Conservation (phyloP, 1,139 yeast genomes). For the Wickerhamiella infanticola region DNA sequence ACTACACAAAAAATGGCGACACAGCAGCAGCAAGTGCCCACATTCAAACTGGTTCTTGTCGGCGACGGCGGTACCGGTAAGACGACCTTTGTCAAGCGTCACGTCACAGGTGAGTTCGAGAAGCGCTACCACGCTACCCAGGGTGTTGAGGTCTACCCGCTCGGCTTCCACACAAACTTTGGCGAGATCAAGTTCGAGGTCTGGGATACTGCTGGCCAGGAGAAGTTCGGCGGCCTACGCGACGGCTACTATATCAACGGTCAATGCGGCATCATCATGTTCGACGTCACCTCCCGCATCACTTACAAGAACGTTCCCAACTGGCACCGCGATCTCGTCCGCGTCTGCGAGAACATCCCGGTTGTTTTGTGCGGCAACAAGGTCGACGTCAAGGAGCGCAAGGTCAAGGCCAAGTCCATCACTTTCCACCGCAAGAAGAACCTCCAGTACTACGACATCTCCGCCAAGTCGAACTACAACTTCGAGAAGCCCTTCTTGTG, state of each 20-base stretch:
- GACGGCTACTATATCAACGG: slow-evolving; percentile 99
- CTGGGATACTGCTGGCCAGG: slow-evolving; percentile 99
- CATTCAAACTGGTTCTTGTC: slow-evolving; percentile 92
- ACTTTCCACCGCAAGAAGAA: slow-evolving; percentile 99
- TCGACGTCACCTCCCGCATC: slow-evolving; percentile 98
- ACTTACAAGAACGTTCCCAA: slow-evolving; percentile 99
- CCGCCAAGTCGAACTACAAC: slow-evolving; percentile 99
- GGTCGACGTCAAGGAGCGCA: slow-evolving; percentile 98
- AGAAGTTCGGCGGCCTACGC: slow-evolving; percentile 98
- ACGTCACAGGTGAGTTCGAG: slow-evolving; percentile 98
- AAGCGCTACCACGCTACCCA: slow-evolving; percentile 97
- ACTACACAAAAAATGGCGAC: slow-evolving; percentile 29
- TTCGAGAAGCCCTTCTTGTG: slow-evolving; percentile 99
- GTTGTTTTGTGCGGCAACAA: slow-evolving; percentile 98
- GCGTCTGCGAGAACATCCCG: slow-evolving; percentile 99
- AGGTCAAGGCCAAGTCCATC: slow-evolving; percentile 98
- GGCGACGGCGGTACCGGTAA: slow-evolving; percentile 99
- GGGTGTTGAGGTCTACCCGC: slow-evolving; percentile 98
- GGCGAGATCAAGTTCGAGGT: slow-evolving; percentile 99
- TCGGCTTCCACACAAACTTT: slow-evolving; percentile 94
- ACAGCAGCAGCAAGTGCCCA: slow-evolving; percentile 61
- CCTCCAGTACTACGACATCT: slow-evolving; percentile 97
- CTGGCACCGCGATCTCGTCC: slow-evolving; percentile 97
- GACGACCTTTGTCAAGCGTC: slow-evolving; percentile 99
- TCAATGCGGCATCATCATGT: slow-evolving; percentile 99